Conservation (phyloP, 2,329 filamentous ascomycete species). For the Trichoderma guizhouense region DNA sequence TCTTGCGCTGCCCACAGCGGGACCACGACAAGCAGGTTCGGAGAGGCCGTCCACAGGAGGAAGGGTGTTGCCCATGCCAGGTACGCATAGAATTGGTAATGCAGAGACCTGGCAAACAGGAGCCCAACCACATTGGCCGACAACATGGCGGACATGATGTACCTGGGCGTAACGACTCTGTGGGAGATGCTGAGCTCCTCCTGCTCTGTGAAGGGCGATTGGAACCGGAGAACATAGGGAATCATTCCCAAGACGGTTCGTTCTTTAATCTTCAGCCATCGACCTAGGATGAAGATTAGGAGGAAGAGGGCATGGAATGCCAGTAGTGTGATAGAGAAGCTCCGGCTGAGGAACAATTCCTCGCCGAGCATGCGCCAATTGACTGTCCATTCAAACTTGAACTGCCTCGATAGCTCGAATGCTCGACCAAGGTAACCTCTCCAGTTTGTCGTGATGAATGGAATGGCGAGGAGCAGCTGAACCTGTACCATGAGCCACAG, state of each 20-base stretch:
- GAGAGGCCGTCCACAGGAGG: conserved; percentile 74
- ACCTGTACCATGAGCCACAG: conserved; percentile 70
- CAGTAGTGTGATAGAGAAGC: conserved; percentile 67
- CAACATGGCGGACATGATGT: conserved; percentile 73
- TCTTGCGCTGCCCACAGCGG: conserved; percentile 75
- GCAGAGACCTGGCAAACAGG: conserved; percentile 80
- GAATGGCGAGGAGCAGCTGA: conserved; percentile 65
- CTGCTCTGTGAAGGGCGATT: conserved; percentile 44
- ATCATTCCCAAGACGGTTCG: conserved; percentile 56
- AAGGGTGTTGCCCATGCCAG: conserved; percentile 86
- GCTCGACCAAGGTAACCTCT: conserved; percentile 74
- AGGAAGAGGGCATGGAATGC: conserved; percentile 64
- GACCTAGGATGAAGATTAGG: conserved; percentile 58
- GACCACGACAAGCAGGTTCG: conserved; percentile 65
- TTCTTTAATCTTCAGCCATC: conserved; percentile 70
- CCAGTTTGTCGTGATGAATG: conserved; percentile 66
- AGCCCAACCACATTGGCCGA: conserved; percentile 75
- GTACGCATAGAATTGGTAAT: conserved; percentile 95
- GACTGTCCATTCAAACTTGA: conserved; percentile 97
- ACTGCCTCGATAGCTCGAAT: conserved; percentile 87
- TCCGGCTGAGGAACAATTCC: conserved; percentile 65
- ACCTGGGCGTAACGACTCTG: conserved; percentile 61
- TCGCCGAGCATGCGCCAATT: conserved; percentile 98
- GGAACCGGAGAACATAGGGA: conserved; percentile 39
- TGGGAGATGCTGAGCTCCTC: conserved; percentile 56